These are phyloP conservation scores for Aureobasidium pullulans DNA, from an alignment of 2,329 filamentous ascomycete species.

Conservation along the genomic window DNA sequence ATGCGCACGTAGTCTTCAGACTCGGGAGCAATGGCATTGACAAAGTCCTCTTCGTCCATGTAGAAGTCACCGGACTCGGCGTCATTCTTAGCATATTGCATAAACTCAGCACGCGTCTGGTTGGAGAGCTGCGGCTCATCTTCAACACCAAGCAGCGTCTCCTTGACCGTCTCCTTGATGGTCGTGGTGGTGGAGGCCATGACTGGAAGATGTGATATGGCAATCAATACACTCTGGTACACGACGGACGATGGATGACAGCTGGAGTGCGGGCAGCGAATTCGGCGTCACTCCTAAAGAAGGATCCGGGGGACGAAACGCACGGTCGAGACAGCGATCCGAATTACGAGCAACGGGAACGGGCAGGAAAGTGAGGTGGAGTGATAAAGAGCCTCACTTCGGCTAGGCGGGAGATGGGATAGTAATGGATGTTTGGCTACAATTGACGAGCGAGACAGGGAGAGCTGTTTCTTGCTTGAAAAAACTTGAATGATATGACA, in stretches of 20 bases:
- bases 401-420: not conserved
- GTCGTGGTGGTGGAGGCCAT: slow-evolving; percentile 28
- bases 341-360: not conserved
- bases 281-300: not conserved
- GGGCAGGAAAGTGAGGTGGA: not conserved
- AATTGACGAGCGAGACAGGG: not conserved
- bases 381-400: not conserved
- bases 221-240: not conserved
- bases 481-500: not conserved
- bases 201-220: not conserved
- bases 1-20: slow-evolving; percentile 73
- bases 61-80: slow-evolving; percentile 66
- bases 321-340: slow-evolving; percentile 4
- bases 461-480: not conserved
- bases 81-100: slow-evolving; percentile 68
- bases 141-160: slow-evolving; percentile 57
- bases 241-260: slow-evolving; percentile 3
- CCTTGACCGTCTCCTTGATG: slow-evolving; percentile 62
- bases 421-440: not conserved
- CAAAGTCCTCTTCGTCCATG: slow-evolving; percentile 80
- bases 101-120: slow-evolving; percentile 69
- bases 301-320: slow-evolving; percentile 4
- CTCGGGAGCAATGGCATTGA: slow-evolving; percentile 78
- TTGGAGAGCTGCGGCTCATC: slow-evolving; percentile 56
- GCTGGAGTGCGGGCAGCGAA: slow-evolving; percentile 9